Evolutionary conservation across 2,329 filamentous ascomycete species (phyloP), one percentile per base, ranked within the genome.

Genomic region (Talaromyces rugulosus): DNA sequence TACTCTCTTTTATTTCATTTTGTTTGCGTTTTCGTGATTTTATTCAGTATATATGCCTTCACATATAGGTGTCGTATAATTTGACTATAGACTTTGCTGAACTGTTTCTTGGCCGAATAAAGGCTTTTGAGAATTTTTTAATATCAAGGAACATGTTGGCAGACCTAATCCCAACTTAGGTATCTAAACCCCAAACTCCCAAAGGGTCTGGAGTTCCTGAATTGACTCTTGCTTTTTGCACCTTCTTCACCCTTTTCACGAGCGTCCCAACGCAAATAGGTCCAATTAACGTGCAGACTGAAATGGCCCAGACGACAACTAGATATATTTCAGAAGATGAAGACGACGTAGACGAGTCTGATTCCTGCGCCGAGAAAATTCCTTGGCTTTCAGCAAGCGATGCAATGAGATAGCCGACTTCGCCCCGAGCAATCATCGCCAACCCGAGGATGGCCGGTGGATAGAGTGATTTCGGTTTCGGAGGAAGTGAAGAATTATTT

Each of bases 371-470:
- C 2, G 50, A 34, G 23, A 84, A 84, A 11, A 84, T 77, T 0
- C 81, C 80, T 14, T 78, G 75, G 5, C 75, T 81, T 67, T 90
- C 82, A 0, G 88, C 88, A 0, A 92, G 73, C 0, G 87, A 85
- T 0, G 87, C 87, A 64, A 95, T 91, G 51, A 94, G 73, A 64
- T 92, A 92, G 0, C 90, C 89, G 36, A 94, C 91, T 71, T 95
- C 90, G 0, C 90, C 90, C n/a, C 90, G 81, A 0, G 90, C 86
- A 0, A 89, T 84, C 90, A 94, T 94, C 2, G 85, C 85, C 18
- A 83, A 78, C 0, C 87, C 87, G 0, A 93, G 75, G 2, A 93
- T 86, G 0, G 83, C 80, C 0, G 86, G 82, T 0, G 89, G 89
- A 64, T 91, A 88, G 0, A 90, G 75, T 0, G 88, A 91, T 3